Percentiles rank a stretch among this genome's conserved stretches.
These are phyloP conservation scores for Dactylellina cionopaga DNA, from an alignment of 2,329 filamentous ascomycete species.

Conservation along the genomic window DNA sequence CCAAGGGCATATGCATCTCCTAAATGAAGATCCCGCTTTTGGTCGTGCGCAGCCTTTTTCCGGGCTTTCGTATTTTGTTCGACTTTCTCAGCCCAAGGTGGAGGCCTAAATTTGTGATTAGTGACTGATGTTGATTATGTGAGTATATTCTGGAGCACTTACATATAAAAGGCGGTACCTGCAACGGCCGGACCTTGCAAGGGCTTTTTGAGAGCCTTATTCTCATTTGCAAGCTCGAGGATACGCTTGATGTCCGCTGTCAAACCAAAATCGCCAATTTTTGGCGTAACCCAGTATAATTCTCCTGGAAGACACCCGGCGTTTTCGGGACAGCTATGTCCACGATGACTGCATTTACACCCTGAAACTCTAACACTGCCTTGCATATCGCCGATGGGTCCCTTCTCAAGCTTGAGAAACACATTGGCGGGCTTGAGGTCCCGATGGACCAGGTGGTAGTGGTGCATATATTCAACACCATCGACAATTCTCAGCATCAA, in stretches of 20 bases:
- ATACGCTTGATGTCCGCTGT: conserved; percentile 67
- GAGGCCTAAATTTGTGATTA: conserved; percentile 38
- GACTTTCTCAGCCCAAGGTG: conserved; percentile 22
- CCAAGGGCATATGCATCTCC: conserved; percentile 72
- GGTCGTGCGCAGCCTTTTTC: neutral
- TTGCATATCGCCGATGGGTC: conserved; percentile 57
- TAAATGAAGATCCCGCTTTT: conserved; percentile 57
- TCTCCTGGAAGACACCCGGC: conserved; percentile 59
- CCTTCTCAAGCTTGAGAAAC: conserved; percentile 67
- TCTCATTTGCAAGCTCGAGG: conserved; percentile 56
- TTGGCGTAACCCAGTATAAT: conserved; percentile 63
- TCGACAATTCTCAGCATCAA: conserved; percentile 71
- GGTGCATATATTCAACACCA: conserved; percentile 73
- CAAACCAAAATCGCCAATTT: conserved; percentile 75
- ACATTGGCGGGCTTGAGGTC: conserved; percentile 76
- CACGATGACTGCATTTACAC: conserved; percentile 61
- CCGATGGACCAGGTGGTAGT: conserved; percentile 70
- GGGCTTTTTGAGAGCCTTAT: conserved; percentile 68
- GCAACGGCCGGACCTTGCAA: conserved; percentile 68
- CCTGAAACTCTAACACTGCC: conserved; percentile 65
- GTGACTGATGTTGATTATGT: conserved; percentile 7
- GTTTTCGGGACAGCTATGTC: conserved; percentile 53
- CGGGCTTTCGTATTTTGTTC: neutral
- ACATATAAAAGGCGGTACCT: conserved; percentile 42
- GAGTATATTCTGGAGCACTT: neutral